These are phyloP conservation scores for Podospora fimiseda DNA, from an alignment of 495 filamentous ascomycete species.

Conservation along the genomic window DNA sequence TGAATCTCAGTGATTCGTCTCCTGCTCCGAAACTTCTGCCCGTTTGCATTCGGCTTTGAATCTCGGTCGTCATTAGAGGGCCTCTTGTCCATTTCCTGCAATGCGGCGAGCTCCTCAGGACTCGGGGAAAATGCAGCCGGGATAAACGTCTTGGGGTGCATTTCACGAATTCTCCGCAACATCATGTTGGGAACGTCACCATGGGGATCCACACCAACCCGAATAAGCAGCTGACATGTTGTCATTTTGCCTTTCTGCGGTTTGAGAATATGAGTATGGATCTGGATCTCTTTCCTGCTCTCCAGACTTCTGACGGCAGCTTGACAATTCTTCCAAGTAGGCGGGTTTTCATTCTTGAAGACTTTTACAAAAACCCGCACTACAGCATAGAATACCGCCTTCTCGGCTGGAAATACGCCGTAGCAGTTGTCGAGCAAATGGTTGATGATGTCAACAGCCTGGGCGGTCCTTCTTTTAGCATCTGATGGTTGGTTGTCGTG, in stretches of 20 bases:
- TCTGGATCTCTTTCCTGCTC: constrained; percentile 13
- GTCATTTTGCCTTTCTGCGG: constrained; percentile 18
- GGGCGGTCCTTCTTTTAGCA: constrained; percentile 23
- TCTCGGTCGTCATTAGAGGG: constrained; percentile 6
- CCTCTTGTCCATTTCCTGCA: constrained; percentile 22
- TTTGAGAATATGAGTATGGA: constrained; percentile 29
- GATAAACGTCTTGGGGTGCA: constrained; percentile 37
- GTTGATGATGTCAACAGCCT: constrained; percentile 55
- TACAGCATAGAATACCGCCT: constrained; percentile 70
- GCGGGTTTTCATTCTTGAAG: constrained; percentile 32
- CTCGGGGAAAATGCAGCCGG: constrained; percentile 37
- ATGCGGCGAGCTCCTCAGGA: constrained; percentile 27
- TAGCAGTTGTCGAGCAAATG: constrained; percentile 61
- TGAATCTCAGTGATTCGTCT: constrained; percentile 29
- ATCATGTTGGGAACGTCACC: constrained; percentile 17
- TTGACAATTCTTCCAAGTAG: constrained; percentile 33
- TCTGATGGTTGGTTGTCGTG: constrained; percentile 22
- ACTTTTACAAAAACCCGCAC: constrained; percentile 49
- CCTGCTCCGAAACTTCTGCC: constrained; percentile 25
- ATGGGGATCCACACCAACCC: constrained; percentile 21
- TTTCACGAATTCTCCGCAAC: constrained; percentile 38
- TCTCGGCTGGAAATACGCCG: constrained; percentile 69
- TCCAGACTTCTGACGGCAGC: constrained; percentile 40
- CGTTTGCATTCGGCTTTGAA: constrained; percentile 20
- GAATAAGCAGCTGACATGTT: constrained; percentile 21